These are phyloP conservation scores for Phaeosphaeria sp. DNA, from an alignment of 2,329 filamentous ascomycete genomes.

Conservation along the genomic window DNA sequence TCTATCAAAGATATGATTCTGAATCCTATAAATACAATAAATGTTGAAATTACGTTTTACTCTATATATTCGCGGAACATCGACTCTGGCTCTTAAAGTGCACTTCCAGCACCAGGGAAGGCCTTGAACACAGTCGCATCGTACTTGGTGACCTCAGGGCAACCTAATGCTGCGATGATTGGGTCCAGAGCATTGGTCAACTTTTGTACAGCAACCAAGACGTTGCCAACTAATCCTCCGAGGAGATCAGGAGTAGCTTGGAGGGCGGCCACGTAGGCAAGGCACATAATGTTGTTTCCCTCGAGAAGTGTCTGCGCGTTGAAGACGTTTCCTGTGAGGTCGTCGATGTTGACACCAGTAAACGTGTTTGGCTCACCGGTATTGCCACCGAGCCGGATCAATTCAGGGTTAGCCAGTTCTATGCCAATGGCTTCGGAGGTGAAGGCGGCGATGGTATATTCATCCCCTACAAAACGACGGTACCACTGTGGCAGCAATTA, in stretches of 20 bases:
- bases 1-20: no score
- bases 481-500: background rate
- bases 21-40: no score
- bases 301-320: background rate
- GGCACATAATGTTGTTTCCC: background rate
- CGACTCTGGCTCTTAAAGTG: background rate
- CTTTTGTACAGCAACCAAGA: background rate
- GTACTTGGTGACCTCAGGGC: background rate
- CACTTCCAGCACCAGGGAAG: background rate
- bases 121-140: background rate
- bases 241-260: background rate
- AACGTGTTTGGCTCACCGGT: background rate
- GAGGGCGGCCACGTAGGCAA: background rate
- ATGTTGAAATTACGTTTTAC: no score
- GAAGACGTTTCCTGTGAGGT: background rate
- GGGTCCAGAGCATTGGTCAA: background rate
- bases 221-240: background rate
- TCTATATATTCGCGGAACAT: no score
- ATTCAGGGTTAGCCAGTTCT: background rate
- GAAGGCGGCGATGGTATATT: background rate
- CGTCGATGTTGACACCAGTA: background rate
- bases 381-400: background rate
- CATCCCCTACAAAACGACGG: background rate
- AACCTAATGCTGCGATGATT: background rate
- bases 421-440: background rate